Evolutionary conservation across 2,329 filamentous ascomycete genomes (phyloP).

Genomic region (Pseudogymnoascus sp.): DNA sequence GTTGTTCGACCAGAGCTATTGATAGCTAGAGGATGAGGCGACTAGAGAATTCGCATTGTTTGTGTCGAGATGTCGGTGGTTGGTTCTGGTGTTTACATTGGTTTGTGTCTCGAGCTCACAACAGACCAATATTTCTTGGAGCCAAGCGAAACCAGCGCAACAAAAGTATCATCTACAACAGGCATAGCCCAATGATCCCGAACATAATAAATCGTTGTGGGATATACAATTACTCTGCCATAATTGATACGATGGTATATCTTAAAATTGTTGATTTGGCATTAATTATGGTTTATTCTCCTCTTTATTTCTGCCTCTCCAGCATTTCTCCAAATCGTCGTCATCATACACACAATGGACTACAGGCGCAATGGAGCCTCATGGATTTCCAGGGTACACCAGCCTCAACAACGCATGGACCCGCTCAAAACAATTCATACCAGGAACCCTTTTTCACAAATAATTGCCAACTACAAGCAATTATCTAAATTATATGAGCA

Average conservation of each 20-base stretch:
- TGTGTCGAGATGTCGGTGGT: slow-evolving; percentile 1
- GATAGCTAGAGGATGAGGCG: not conserved
- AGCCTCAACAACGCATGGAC: not conserved
- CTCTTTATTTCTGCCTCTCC: not conserved
- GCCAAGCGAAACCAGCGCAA: slow-evolving; percentile 8
- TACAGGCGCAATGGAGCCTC: not conserved
- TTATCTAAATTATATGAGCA: not conserved
- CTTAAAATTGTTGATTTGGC: not conserved
- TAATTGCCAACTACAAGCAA: not conserved
- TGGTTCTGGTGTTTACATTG: slow-evolving; percentile 8
- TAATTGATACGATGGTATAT: not conserved
- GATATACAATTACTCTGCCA: not conserved
- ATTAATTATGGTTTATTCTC: not conserved
- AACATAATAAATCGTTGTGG: not conserved
- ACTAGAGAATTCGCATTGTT: slow-evolving; percentile 4
- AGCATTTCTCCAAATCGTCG: not conserved
- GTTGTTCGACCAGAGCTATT: not conserved
- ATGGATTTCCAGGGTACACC: not conserved
- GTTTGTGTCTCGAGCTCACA: slow-evolving; percentile 2
- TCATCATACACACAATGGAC: not conserved
- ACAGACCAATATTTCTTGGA: slow-evolving; percentile 1
- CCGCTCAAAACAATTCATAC: not conserved
- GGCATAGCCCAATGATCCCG: not conserved
- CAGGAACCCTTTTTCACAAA: not conserved
- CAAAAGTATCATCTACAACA: slow-evolving; percentile 8